phyloP scores from a whole-genome alignment of 2,329 filamentous ascomycete species.

The Clarireedia paspali region DNA sequence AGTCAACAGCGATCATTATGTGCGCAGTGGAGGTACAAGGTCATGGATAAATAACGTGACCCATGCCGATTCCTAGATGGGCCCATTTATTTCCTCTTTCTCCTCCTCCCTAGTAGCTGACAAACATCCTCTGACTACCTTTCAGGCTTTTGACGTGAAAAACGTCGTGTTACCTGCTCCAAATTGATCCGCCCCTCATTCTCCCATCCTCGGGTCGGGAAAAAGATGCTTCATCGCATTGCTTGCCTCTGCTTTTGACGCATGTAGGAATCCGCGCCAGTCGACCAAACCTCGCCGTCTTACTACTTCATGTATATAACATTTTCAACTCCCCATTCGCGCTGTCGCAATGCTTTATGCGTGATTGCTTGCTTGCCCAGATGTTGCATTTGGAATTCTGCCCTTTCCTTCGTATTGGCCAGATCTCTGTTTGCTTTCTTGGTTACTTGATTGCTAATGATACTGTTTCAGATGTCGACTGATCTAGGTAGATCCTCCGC shows the following conservation, averaged over 20 bases:
- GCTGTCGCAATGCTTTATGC: background rate
- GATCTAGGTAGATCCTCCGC: background rate
- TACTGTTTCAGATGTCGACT: slow-evolving; percentile 7
- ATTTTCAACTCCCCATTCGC: background rate
- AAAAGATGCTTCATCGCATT: background rate
- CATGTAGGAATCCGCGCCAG: background rate
- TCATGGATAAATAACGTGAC: background rate
- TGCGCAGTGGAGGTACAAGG: background rate
- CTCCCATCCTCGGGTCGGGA: no score
- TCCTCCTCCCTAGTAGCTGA: no score
- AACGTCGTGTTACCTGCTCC: no score
- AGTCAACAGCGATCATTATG: background rate
- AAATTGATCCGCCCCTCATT: background rate
- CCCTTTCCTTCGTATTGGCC: background rate
- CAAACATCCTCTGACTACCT: no score
- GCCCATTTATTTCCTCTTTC: no score
- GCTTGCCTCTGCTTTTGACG: background rate
- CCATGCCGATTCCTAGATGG: no score
- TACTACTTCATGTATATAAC: background rate
- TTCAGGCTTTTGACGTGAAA: no score
- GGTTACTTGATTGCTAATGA: background rate
- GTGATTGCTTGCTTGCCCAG: background rate
- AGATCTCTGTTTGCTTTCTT: background rate
- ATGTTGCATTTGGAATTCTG: background rate
- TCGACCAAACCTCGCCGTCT: background rate